Evolutionary conservation across 495 filamentous ascomycete species (phyloP).

Genomic region (Oidiodendron maius): DNA sequence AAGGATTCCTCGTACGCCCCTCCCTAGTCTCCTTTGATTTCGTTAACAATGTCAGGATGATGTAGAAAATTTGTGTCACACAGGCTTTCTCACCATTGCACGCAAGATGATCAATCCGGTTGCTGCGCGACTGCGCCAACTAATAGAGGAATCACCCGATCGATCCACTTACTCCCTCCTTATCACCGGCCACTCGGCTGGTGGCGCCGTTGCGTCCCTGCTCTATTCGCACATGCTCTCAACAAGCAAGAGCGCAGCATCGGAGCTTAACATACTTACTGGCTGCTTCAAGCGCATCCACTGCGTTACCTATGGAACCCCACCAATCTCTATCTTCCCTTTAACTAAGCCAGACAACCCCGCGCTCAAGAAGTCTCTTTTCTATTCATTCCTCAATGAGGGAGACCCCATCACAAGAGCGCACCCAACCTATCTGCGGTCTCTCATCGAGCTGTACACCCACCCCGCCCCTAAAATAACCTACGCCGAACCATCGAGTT

Average conservation of each 20-base stretch:
- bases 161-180: constrained; percentile 63
- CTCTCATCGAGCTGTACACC: constrained; percentile 63
- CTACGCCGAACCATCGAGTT: constrained; percentile 2
- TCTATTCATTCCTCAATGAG: constrained; percentile 75
- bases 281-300: constrained; percentile 70
- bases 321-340: constrained; percentile 66
- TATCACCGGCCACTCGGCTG: constrained; percentile 79
- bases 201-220: constrained; percentile 71
- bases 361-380: constrained; percentile 54
- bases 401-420: constrained; percentile 75
- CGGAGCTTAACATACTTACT: constrained; percentile 61
- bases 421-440: constrained; percentile 66
- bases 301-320: constrained; percentile 77
- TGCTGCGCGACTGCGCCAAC: constrained; percentile 56
- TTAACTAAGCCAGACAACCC: constrained; percentile 48
- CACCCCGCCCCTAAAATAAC: constrained; percentile 46
- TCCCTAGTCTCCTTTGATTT: too few species aligned
- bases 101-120: constrained; percentile 68
- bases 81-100: constrained; percentile 71
- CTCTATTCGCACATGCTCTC: constrained; percentile 76
- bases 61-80: constrained; percentile 65
- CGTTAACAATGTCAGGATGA: constrained; percentile 70
- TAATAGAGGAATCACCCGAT: constrained; percentile 65
- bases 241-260: constrained; percentile 40
- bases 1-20: constrained; percentile 53